A percentile compares a stretch with the other conserved stretches of the same genome.
Evolutionary conservation across 306 rosid species (phyloP).

Genomic region (Quercus dentata): DNA sequence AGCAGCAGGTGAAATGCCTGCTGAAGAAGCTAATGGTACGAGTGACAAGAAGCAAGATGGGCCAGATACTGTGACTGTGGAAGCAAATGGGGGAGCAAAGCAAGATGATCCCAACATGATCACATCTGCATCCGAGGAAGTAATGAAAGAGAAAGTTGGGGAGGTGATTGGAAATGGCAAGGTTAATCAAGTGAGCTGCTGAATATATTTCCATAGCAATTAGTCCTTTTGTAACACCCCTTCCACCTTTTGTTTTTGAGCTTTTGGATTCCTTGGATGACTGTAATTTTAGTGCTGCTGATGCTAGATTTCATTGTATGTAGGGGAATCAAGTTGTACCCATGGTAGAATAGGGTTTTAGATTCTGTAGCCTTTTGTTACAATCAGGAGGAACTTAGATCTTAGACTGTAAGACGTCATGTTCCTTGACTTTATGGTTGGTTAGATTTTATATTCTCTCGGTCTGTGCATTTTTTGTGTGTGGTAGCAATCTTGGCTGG

Average conservation of each 20-base stretch:
- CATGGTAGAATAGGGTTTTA: conserved; percentile 45
- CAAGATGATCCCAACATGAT: conserved; percentile 23
- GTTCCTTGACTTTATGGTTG: background rate
- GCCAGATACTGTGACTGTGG: conserved; percentile 14
- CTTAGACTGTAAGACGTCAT: conserved; percentile 29
- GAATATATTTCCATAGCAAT: conserved; percentile 21
- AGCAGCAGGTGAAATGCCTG: conserved; percentile 31
- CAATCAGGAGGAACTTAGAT: conserved; percentile 21
- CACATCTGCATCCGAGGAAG: conserved; percentile 19
- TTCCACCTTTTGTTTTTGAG: conserved; percentile 8
- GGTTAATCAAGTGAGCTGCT: conserved; percentile 46
- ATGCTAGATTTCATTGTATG: conserved; percentile 31
- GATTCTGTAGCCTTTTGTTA: conserved; percentile 25
- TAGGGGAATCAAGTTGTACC: conserved; percentile 27
- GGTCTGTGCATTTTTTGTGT: background rate
- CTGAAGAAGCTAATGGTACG: conserved; percentile 32
- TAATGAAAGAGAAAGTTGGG: conserved; percentile 30
- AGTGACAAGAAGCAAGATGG: conserved; percentile 28
- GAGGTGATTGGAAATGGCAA: conserved; percentile 46
- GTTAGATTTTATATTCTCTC: background rate
- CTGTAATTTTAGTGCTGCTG: conserved; percentile 27
- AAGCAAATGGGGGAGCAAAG: conserved; percentile 39
- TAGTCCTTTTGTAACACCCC: conserved; percentile 13
- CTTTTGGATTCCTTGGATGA: conserved; percentile 36
- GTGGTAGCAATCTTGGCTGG: background rate